These are phyloP conservation scores for Hymenotorrendiella dingleyae DNA, from an alignment of 2,329 filamentous ascomycete species.

Conservation along the genomic window DNA sequence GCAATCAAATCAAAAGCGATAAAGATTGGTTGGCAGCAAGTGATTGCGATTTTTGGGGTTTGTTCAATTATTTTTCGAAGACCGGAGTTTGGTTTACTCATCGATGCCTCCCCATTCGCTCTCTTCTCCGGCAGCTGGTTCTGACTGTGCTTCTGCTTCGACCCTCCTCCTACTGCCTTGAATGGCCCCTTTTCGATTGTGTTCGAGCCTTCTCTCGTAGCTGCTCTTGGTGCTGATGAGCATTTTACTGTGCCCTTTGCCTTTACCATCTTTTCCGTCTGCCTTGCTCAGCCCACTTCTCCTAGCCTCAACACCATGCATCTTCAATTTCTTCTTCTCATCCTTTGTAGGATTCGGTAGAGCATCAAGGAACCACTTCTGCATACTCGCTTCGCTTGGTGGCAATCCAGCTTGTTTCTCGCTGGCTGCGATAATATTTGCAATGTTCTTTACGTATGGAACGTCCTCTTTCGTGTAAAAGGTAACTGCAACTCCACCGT, in stretches of 20 bases:
- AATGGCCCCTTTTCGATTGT: slow-evolving; percentile 59
- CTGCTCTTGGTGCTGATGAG: slow-evolving; percentile 81
- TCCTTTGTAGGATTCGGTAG: slow-evolving; percentile 79
- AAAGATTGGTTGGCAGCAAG: too few relatives aligned
- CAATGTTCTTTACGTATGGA: slow-evolving; percentile 81
- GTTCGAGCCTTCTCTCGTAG: slow-evolving; percentile 63
- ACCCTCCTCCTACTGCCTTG: slow-evolving; percentile 54
- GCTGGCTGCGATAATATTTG: slow-evolving; percentile 82
- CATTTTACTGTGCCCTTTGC: slow-evolving; percentile 27
- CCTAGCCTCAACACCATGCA: slow-evolving; percentile 72
- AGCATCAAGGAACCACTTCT: slow-evolving; percentile 83
- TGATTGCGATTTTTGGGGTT: too few relatives aligned
- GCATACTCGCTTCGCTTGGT: slow-evolving; percentile 53
- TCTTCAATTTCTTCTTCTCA: slow-evolving; percentile 76
- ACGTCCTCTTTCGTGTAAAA: slow-evolving; percentile 96
- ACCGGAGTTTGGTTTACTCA: too few relatives aligned
- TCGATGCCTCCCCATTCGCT: slow-evolving; percentile 45
- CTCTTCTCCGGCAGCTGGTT: slow-evolving; percentile 19
- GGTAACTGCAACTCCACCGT: slow-evolving; percentile 85
- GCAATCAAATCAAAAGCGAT: too few relatives aligned
- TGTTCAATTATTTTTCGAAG: too few relatives aligned
- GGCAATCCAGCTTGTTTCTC: slow-evolving; percentile 61
- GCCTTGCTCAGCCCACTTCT: slow-evolving; percentile 36
- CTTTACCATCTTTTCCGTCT: slow-evolving; percentile 26
- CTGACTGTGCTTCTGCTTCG: slow-evolving; percentile 26